Evolutionary conservation across 441 rosid species (phyloP).

Genomic region (Populus hybrid): DNA sequence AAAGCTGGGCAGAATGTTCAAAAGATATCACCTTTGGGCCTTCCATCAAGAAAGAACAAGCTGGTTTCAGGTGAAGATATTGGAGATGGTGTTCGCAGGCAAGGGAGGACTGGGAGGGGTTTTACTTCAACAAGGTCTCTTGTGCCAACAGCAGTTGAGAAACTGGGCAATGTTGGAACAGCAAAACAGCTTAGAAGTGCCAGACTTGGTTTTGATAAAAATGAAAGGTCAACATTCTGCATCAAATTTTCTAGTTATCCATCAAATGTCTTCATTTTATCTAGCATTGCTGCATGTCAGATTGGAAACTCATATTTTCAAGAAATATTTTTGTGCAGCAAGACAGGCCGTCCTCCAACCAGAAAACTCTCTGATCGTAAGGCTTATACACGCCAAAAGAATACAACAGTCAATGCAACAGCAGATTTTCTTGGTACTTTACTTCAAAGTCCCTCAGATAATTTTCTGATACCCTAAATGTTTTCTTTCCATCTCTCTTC

Average conservation of each 20-base stretch:
- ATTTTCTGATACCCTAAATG: slow-evolving; percentile 12
- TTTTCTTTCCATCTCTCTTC: not conserved
- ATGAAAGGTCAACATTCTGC: slow-evolving; percentile 61
- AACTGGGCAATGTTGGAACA: slow-evolving; percentile 70
- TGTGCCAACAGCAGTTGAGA: slow-evolving; percentile 60
- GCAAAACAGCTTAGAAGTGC: slow-evolving; percentile 89
- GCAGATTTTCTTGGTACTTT: slow-evolving; percentile 86
- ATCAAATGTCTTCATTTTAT: slow-evolving; percentile 10
- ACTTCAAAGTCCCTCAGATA: slow-evolving; percentile 20
- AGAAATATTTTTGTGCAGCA: slow-evolving; percentile 52
- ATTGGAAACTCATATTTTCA: slow-evolving; percentile 30
- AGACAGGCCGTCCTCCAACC: slow-evolving; percentile 83
- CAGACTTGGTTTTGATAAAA: slow-evolving; percentile 77
- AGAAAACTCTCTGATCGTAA: slow-evolving; percentile 98
- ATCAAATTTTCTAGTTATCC: slow-evolving; percentile 14
- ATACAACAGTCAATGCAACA: slow-evolving; percentile 49
- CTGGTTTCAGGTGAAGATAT: slow-evolving; percentile 58
- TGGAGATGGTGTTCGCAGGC: slow-evolving; percentile 81
- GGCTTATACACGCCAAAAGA: slow-evolving; percentile 82
- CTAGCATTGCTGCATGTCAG: slow-evolving; percentile 1
- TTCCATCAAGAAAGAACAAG: slow-evolving; percentile 81
- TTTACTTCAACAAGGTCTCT: slow-evolving; percentile 60
- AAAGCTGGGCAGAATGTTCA: slow-evolving; percentile 63
- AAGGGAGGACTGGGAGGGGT: slow-evolving; percentile 83
- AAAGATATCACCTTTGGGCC: slow-evolving; percentile 58